A percentile compares a stretch with the other conserved stretches of the same genome.
Evolutionary conservation across 2,329 filamentous ascomycete species (phyloP).

Genomic region (Ascochyta koolunga): DNA sequence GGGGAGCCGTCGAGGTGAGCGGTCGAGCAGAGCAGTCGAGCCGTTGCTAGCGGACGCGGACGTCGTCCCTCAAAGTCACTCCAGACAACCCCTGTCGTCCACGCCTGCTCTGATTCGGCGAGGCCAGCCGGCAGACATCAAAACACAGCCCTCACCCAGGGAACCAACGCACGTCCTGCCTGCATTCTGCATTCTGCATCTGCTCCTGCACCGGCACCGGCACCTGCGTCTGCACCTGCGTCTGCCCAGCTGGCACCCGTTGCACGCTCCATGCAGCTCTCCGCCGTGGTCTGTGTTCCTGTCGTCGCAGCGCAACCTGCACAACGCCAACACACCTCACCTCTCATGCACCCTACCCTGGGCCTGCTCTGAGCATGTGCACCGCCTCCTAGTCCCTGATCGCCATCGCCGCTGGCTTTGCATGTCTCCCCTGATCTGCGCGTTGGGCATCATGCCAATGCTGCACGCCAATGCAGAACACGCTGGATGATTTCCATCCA

Average conservation of each 20-base stretch:
- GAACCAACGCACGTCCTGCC: slow-evolving; percentile 18
- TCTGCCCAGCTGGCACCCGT: no score
- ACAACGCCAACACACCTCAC: slow-evolving; percentile 5
- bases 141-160: slow-evolving; percentile 26
- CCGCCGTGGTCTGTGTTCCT: no score
- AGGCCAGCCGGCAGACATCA: slow-evolving; percentile 8
- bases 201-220: neutral
- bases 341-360: slow-evolving; percentile 9
- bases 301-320: neutral
- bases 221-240: neutral
- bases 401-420: slow-evolving; percentile 2
- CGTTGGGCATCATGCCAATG: slow-evolving; percentile 2
- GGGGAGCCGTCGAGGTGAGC: no score
- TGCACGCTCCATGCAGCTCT: no score
- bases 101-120: slow-evolving; percentile 14
- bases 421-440: neutral
- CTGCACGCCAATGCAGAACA: neutral
- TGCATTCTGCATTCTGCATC: slow-evolving; percentile 6
- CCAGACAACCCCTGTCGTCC: slow-evolving; percentile 16
- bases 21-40: no score
- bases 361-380: slow-evolving; percentile 16
- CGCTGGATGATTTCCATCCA: neutral
- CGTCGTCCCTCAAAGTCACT: slow-evolving; percentile 9
- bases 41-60: slow-evolving; percentile 7
- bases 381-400: slow-evolving; percentile 11